These are phyloP conservation scores for Aspergillus hancockii DNA, from an alignment of 495 filamentous ascomycete genomes.

Conservation along the genomic window DNA sequence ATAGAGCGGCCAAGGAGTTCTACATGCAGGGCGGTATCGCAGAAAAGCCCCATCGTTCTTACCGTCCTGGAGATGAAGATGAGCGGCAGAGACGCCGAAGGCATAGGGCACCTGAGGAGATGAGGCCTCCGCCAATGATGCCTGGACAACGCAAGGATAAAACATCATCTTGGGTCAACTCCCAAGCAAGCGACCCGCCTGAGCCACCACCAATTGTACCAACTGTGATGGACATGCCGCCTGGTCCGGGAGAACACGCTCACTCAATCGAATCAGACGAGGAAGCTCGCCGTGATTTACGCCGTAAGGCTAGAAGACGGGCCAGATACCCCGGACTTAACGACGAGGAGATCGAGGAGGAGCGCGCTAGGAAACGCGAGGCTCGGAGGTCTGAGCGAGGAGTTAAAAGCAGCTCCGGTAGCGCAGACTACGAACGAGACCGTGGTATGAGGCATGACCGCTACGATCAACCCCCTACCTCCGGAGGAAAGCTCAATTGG, in stretches of 20 bases:
- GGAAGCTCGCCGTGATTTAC: conserved; percentile 39
- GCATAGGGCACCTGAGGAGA: conserved; percentile 27
- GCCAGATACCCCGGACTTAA: conserved; percentile 40
- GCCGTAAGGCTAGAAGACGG: conserved; percentile 39
- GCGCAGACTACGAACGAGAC: conserved; percentile 46
- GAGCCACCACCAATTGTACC: conserved; percentile 57
- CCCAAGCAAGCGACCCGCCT: conserved; percentile 54
- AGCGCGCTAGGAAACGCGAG: conserved; percentile 32
- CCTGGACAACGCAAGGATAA: conserved; percentile 49
- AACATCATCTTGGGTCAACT: conserved; percentile 62
- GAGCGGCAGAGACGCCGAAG: conserved; percentile 33
- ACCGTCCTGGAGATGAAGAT: conserved; percentile 31
- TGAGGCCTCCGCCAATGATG: conserved; percentile 25
- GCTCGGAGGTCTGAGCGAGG: conserved; percentile 30
- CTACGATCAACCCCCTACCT: conserved; percentile 26
- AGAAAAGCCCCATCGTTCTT: conserved; percentile 26
- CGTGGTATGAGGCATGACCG: conserved; percentile 39
- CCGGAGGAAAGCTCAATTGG: conserved; percentile 47
- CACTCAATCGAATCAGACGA: conserved; percentile 46
- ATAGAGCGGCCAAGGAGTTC: conserved; percentile 22
- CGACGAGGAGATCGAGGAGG: conserved; percentile 45
- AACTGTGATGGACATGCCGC: conserved; percentile 55
- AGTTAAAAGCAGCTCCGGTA: conserved; percentile 42
- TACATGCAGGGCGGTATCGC: conserved; percentile 22
- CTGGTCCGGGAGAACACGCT: conserved; percentile 31